Conservation (phyloP, 2,329 filamentous ascomycete species). For the Waltergamsia citrina region DNA sequence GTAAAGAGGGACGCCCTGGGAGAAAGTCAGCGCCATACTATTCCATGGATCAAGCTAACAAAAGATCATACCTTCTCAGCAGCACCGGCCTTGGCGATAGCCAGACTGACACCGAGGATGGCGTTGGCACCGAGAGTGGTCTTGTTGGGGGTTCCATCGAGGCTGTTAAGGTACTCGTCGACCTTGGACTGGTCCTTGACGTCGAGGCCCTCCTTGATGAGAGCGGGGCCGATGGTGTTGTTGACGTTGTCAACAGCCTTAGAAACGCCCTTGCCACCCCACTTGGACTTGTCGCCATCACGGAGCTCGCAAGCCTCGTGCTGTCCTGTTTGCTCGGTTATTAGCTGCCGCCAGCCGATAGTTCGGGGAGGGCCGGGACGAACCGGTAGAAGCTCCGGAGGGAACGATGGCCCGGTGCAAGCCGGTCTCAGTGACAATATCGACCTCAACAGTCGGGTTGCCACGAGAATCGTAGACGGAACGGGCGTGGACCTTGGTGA, state of each 20-base stretch:
- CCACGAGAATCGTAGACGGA: conserved; percentile 97
- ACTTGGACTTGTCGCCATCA: conserved; percentile 80
- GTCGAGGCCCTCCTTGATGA: conserved; percentile 76
- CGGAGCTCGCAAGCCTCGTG: conserved; percentile 88
- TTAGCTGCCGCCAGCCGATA: conserved; percentile 9
- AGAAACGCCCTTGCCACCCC: conserved; percentile 78
- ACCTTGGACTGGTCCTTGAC: conserved; percentile 80
- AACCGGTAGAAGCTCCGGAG: conserved; percentile 90
- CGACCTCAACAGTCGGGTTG: conserved; percentile 98
- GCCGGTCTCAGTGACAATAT: conserved; percentile 91
- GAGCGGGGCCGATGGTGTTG: conserved; percentile 64
- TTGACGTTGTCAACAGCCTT: conserved; percentile 86
- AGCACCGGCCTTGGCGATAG: conserved; percentile 79
- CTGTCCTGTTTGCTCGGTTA: conserved; percentile 49
- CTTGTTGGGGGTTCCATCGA: conserved; percentile 82
- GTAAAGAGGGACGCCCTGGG: conserved; percentile 69
- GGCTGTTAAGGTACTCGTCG: conserved; percentile 76
- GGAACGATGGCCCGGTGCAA: conserved; percentile 96
- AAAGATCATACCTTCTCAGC: conserved; percentile 61
- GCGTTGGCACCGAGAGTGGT: conserved; percentile 81
- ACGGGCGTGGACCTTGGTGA: conserved; percentile 84
- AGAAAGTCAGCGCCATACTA: background rate
- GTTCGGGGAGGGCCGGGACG: conserved; percentile 23
- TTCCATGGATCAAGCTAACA: background rate
- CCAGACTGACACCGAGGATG: conserved; percentile 77